Conservation (phyloP, 1,139 yeast species). For the Taphrina populina region DNA sequence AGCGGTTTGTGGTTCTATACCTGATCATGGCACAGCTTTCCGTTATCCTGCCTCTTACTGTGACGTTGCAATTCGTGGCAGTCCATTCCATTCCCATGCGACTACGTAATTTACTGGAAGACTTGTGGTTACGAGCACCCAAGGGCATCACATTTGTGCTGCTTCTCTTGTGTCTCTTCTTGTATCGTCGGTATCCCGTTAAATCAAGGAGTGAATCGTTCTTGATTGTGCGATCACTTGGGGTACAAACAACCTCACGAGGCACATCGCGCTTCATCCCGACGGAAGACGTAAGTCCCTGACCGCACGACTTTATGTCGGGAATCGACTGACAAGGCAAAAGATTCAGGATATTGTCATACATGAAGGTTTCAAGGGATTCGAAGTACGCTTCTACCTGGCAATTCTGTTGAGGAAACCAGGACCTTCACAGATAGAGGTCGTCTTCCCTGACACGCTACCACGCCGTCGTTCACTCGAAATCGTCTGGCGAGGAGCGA, state of each 20-base stretch:
- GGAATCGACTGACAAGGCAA: neutral
- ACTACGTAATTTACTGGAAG: neutral
- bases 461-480: conserved; percentile 47
- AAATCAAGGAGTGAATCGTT: conserved; percentile 16
- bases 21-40: conserved; percentile 12
- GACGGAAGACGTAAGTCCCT: conserved; percentile 6
- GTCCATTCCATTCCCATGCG: neutral
- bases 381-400: conserved; percentile 56
- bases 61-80: neutral
- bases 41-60: neutral
- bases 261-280: conserved; percentile 28
- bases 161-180: neutral
- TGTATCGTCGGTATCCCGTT: conserved; percentile 14
- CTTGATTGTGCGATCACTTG: conserved; percentile 27
- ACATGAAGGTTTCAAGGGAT: conserved; percentile 60
- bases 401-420: conserved; percentile 50
- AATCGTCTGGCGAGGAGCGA: conserved; percentile 41
- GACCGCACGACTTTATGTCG: neutral
- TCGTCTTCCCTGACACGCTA: conserved; percentile 54
- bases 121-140: conserved; percentile 5
- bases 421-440: conserved; percentile 44
- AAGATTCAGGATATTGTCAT: conserved; percentile 56
- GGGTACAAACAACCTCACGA: conserved; percentile 31
- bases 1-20: neutral
- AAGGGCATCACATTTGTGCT: conserved; percentile 5